Percentiles rank a stretch among this genome's conserved stretches.
Evolutionary conservation across 1,284 basidiomycete species (phyloP).

Genomic region (Ceratobasidium sp.): DNA sequence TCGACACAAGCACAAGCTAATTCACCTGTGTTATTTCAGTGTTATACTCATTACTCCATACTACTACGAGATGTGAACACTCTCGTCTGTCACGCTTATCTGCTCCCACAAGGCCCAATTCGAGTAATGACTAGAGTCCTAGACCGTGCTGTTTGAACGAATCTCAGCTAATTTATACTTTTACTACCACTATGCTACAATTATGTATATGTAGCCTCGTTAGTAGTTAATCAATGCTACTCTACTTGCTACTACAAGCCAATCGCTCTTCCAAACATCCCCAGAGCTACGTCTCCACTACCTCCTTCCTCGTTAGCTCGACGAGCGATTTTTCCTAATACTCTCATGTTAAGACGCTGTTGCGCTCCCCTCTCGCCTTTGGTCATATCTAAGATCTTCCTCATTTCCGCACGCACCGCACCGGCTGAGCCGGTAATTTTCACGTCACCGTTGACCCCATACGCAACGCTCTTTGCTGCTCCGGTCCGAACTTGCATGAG

Average conservation of each 20-base stretch:
- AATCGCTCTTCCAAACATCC: not conserved
- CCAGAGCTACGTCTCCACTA: constrained; percentile 22
- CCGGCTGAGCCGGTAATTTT: not conserved
- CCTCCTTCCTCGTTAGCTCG: constrained; percentile 4
- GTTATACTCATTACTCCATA: too few relatives aligned
- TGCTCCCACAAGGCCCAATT: too few relatives aligned
- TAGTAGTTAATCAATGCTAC: too few relatives aligned
- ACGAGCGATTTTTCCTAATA: constrained; percentile 4
- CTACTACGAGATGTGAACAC: too few relatives aligned
- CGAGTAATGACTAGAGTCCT: too few relatives aligned
- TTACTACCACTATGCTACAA: too few relatives aligned
- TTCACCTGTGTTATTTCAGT: too few relatives aligned
- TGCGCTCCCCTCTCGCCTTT: constrained; percentile 4
- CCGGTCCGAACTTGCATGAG: constrained; percentile 38
- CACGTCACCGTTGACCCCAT: not conserved
- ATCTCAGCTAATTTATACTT: too few relatives aligned
- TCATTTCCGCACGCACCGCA: constrained; percentile 7
- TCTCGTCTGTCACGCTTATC: too few relatives aligned
- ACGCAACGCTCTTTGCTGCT: not conserved
- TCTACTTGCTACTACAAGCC: not conserved
- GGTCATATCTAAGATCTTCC: not conserved
- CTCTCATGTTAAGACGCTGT: constrained; percentile 11
- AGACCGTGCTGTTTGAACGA: too few relatives aligned
- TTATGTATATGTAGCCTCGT: too few relatives aligned
- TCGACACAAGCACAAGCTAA: too few relatives aligned